Evolutionary conservation across 495 filamentous ascomycete species (phyloP).

Genomic region (Penicillium riverlandense): DNA sequence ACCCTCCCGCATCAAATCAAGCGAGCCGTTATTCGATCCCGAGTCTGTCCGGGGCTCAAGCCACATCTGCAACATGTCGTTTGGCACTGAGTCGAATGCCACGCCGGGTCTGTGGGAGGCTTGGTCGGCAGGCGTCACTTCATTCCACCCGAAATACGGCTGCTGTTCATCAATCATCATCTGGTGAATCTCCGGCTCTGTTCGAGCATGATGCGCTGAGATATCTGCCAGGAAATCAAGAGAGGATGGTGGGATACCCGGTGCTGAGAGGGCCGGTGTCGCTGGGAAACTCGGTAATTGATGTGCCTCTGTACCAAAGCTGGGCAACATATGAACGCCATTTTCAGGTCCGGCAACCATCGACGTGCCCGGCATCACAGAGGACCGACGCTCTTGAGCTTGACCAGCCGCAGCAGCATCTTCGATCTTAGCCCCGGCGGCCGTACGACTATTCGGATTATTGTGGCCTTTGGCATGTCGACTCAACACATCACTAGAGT

Average conservation of each 20-base stretch:
- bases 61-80: slow-evolving; percentile 35
- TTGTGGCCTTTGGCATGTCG: slow-evolving; percentile 4
- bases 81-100: slow-evolving; percentile 21
- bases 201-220: slow-evolving; percentile 30
- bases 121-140: slow-evolving; percentile 18
- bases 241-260: slow-evolving; percentile 21
- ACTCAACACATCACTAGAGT: too few relatives aligned
- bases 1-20: slow-evolving; percentile 25
- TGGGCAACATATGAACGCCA: slow-evolving; percentile 14
- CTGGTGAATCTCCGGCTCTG: slow-evolving; percentile 23
- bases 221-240: slow-evolving; percentile 34
- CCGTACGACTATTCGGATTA: slow-evolving; percentile 34
- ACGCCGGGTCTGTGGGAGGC: slow-evolving; percentile 14
- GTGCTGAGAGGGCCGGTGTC: slow-evolving; percentile 15
- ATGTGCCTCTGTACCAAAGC: slow-evolving; percentile 6
- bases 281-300: slow-evolving; percentile 9
- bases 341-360: slow-evolving; percentile 10
- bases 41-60: slow-evolving; percentile 31
- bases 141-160: slow-evolving; percentile 30
- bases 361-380: slow-evolving; percentile 9
- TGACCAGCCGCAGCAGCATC: slow-evolving; percentile 6
- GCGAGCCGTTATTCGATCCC: slow-evolving; percentile 26
- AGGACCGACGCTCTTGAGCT: slow-evolving; percentile 13
- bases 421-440: slow-evolving; percentile 37
- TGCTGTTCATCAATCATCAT: slow-evolving; percentile 31